Base-by-base conservation (phyloP, 768 basidiomycete species). In the Leucogyrophana mollusca region DNA sequence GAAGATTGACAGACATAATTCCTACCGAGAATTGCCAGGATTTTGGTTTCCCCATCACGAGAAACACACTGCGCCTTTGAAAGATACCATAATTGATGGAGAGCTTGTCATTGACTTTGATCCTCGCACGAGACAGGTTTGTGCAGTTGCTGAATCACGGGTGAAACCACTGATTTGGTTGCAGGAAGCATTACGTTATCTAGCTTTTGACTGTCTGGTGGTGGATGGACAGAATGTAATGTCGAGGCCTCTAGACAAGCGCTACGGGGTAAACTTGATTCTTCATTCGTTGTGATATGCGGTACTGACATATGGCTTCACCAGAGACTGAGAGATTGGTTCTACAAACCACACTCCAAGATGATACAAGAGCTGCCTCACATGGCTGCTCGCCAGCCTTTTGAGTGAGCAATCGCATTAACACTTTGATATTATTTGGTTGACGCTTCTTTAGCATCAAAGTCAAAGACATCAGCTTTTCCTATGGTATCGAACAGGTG, bases 1-100 rank as follows among this genome's bases (percentile, higher is more conserved):
- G 9, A 59, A 99, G 95, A 90, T 98, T 58, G 95, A 99, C 76
- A 83, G 96, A 47, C 92, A 94, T 61, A 94, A 98, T 59, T 68
- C 74, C 2, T 98, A 93, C 64, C 85, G 88, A 49, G 65, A 80
- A 56, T 67, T 93, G 7, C 58, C 68, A 11, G 91, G 90, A 2
- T 73, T 97, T 33, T 90, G 78, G 69, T 97, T 99, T 60, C 96
- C 95, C 18, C 90, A 94, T 58, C 84, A 87, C 56, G 89, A 88
- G 54, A 76, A 85, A 50, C 82, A 79, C 2, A 70, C 70, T 51
- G 73, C 70, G 16, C 85, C 87, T 3, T 74, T 96, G 33, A 74
- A 79, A 53, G 85, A 88, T 59, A 90, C 90, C 1, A 71, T 99
- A 9, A 67, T 98, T 16, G 96, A 99, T 58, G 96, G 91, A 30